Conservation (phyloP, 257 asterid genomes). For the Eustoma russellianum region DNA sequence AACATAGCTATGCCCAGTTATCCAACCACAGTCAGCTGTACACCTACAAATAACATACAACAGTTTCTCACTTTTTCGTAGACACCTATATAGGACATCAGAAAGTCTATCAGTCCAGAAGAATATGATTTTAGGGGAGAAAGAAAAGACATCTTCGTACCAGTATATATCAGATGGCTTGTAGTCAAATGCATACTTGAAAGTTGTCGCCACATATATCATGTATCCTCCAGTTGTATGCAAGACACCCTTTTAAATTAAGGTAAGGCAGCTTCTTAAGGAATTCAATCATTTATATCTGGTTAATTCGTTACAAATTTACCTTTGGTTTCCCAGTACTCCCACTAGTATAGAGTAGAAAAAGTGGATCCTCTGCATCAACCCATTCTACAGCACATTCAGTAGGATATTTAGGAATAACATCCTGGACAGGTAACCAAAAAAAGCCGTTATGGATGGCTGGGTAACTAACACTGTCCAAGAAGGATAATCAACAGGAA, state of each 20-base stretch:
- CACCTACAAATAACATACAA: conserved; percentile 48
- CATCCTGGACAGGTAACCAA: conserved; percentile 48
- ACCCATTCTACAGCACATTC: conserved; percentile 93
- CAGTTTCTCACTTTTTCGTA: too few species aligned
- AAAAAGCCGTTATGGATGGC: conserved; percentile 4
- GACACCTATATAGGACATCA: neutral
- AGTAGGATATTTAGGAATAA: conserved; percentile 55
- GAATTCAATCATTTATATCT: conserved; percentile 14
- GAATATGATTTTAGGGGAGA: neutral
- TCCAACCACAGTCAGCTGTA: conserved; percentile 99
- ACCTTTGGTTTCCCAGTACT: conserved; percentile 99
- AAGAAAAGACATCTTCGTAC: conserved; percentile 25
- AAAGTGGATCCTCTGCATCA: conserved; percentile 97
- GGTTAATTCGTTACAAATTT: conserved; percentile 12
- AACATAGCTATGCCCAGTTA: conserved; percentile 98
- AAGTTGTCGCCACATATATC: conserved; percentile 95
- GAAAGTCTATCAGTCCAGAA: conserved; percentile 8
- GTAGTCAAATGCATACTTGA: conserved; percentile 93
- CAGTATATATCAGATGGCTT: conserved; percentile 89
- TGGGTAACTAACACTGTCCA: neutral
- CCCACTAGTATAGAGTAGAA: conserved; percentile 97
- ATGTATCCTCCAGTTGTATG: conserved; percentile 99
- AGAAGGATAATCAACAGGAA: neutral
- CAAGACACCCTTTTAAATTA: conserved; percentile 71
- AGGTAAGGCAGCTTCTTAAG: conserved; percentile 17